A percentile compares a stretch with the other conserved stretches of the same genome.
These are phyloP conservation scores for Geotrichum carabidarum DNA, from an alignment of 1,139 yeast species.

Conservation along the genomic window DNA sequence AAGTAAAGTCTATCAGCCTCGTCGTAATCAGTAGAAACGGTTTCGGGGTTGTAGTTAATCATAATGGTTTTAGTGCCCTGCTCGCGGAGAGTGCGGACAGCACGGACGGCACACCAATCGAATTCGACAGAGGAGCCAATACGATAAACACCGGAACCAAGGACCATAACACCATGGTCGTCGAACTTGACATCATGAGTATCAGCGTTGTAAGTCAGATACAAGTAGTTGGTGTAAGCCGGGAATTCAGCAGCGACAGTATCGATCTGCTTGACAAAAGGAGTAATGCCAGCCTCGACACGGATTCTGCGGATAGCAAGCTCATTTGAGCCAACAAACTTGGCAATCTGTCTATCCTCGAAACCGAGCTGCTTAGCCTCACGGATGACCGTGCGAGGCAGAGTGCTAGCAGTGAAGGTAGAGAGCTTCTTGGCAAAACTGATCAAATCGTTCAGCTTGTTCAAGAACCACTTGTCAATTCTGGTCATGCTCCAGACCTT, in stretches of 20 bases:
- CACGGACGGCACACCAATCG: constrained; percentile 98
- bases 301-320: constrained; percentile 58
- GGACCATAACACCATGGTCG: constrained; percentile 88
- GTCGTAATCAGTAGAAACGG: constrained; percentile 96
- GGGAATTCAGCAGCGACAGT: constrained; percentile 99
- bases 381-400: constrained; percentile 58
- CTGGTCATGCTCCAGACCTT: constrained; percentile 83
- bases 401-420: constrained; percentile 51
- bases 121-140: constrained; percentile 98
- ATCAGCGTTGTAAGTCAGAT: constrained; percentile 92
- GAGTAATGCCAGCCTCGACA: constrained; percentile 55
- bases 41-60: constrained; percentile 97
- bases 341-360: constrained; percentile 88
- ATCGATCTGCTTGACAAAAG: constrained; percentile 94
- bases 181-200: constrained; percentile 77
- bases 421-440: constrained; percentile 61
- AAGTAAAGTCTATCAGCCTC: constrained; percentile 96
- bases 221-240: constrained; percentile 89
- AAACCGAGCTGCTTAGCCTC: constrained; percentile 95
- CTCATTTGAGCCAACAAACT: constrained; percentile 64
- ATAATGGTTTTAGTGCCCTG: constrained; percentile 85
- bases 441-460: constrained; percentile 74
- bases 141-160: constrained; percentile 97
- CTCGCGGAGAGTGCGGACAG: constrained; percentile 89
- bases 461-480: constrained; percentile 93